These are phyloP conservation scores for Fusarium musae DNA, from an alignment of 2,329 filamentous ascomycete genomes.

Conservation along the genomic window DNA sequence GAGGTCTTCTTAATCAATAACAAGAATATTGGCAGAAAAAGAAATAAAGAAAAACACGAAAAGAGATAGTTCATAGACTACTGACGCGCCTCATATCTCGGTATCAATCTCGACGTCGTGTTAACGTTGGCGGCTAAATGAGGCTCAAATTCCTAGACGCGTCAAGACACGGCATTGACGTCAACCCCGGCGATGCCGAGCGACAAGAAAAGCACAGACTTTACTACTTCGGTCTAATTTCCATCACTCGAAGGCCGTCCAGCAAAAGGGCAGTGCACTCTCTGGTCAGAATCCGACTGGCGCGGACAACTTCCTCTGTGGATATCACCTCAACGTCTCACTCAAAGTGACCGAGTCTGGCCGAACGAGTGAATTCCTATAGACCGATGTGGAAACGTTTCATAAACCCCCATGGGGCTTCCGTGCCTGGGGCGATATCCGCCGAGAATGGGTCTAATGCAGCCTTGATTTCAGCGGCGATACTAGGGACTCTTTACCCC, in stretches of 20 bases:
- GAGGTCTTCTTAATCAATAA: not conserved
- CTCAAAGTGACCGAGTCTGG: not conserved
- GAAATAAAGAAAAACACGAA: too few relatives aligned
- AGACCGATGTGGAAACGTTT: conserved; percentile 3
- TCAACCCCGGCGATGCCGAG: conserved; percentile 31
- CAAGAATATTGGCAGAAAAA: too few relatives aligned
- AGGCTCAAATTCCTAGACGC: conserved; percentile 15
- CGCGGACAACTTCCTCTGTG: conserved; percentile 1
- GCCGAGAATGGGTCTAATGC: not conserved
- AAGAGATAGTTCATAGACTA: too few relatives aligned
- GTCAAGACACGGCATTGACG: conserved; percentile 14
- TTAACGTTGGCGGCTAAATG: conserved; percentile 24
- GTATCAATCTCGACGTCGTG: not conserved
- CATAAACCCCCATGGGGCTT: conserved; percentile 27
- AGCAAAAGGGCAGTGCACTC: not conserved
- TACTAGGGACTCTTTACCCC: not conserved
- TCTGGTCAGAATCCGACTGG: conserved; percentile 24
- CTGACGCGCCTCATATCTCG: too few relatives aligned
- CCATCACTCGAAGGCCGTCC: not conserved
- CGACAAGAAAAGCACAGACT: conserved; percentile 19
- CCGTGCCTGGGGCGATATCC: not conserved
- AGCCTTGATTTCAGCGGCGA: conserved; percentile 24
- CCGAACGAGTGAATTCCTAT: conserved; percentile 2
- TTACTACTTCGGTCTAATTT: conserved; percentile 21
- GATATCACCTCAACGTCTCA: not conserved